These are phyloP conservation scores for Pseudopithomyces chartarum DNA, from an alignment of 2,329 filamentous ascomycete species.

Conservation along the genomic window DNA sequence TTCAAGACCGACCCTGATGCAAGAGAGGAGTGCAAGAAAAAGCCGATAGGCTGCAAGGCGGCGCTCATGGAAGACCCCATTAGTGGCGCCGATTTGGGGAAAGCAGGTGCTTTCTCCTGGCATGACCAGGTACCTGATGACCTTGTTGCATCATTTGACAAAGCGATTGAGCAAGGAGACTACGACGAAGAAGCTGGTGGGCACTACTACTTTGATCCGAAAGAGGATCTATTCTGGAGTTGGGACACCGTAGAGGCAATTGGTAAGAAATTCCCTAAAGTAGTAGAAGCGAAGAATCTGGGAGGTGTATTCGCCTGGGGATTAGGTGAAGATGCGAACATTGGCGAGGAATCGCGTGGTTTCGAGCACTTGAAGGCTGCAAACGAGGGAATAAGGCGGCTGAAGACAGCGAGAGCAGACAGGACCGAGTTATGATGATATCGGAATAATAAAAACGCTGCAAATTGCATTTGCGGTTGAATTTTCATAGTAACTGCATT, in stretches of 20 bases:
- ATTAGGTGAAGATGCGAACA: slow-evolving; percentile 64
- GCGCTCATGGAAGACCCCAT: slow-evolving; percentile 64
- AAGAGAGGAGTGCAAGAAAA: slow-evolving; percentile 47
- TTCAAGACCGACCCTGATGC: slow-evolving; percentile 57
- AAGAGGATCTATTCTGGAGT: slow-evolving; percentile 69
- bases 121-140: slow-evolving; percentile 43
- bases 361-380: slow-evolving; percentile 49
- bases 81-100: slow-evolving; percentile 64
- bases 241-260: slow-evolving; percentile 71
- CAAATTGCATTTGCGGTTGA: no score
- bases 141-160: slow-evolving; percentile 60
- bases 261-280: slow-evolving; percentile 61
- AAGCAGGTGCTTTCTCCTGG: slow-evolving; percentile 61
- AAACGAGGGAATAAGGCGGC: slow-evolving; percentile 12
- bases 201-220: slow-evolving; percentile 69
- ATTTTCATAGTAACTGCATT: neutral
- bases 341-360: slow-evolving; percentile 64
- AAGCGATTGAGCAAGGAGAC: slow-evolving; percentile 57
- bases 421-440: slow-evolving; percentile 4
- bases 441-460: no score
- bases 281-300: slow-evolving; percentile 61
- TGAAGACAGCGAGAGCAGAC: neutral
- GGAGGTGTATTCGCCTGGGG: slow-evolving; percentile 79
- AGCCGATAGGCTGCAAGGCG: slow-evolving; percentile 65
- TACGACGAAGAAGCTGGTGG: slow-evolving; percentile 66